Evolutionary conservation across 169 alveolate genomes (phyloP), one percentile per base, ranked within the genome.

Genomic region (Eimeria brunetti): DNA sequence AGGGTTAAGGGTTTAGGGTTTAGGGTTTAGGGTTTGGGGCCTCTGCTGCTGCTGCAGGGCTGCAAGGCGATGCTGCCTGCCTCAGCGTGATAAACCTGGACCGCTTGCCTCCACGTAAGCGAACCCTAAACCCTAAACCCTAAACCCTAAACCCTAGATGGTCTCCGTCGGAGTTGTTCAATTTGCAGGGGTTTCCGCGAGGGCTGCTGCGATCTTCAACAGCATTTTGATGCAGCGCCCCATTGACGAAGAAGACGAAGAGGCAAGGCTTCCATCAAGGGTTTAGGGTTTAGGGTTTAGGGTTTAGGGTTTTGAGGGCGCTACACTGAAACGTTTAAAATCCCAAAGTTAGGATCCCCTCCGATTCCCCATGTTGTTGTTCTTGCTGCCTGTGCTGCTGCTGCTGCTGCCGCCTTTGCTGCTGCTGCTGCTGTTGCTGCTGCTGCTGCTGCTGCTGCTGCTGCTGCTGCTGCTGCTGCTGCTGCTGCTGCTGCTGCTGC

Each of bases 81-180:
- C 86, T 76, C 62, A 76, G 62, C 33, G 0, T 44, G 30, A 30
- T 44, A 11, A 16, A 41, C 24, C 41, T 12, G 41, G 58, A 33
- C 16, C 27, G 22, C 9, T 9, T 76, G 3, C 86, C 86, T 16
- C 60, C 14, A n/a, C 12, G 86, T 76, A 16, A 76, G 86, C 38
- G 27, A 58, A 8, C 22, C n/a, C 56, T 44, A 75, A 75, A 75
- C 84, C 84, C 88, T 78, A 78, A 46, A 78, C 88, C 88, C 88
- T 38, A 38, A 41, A 14, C 85, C 60, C n/a, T 41, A 69, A 69
- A 69, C 81, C 81, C 81, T 58, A 58, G 27, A 16, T 18, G n/a
- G n/a, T 64, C 64, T 18, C 64, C 64, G 64, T 9, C 67, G n/a
- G n/a, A 58, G 84, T 18, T 73, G 53, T 14, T 73, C n/a, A 11